A percentile compares a stretch with the other conserved stretches of the same genome.
Conservation (phyloP, 495 filamentous ascomycete species). For the Schizothecium vesticola region DNA sequence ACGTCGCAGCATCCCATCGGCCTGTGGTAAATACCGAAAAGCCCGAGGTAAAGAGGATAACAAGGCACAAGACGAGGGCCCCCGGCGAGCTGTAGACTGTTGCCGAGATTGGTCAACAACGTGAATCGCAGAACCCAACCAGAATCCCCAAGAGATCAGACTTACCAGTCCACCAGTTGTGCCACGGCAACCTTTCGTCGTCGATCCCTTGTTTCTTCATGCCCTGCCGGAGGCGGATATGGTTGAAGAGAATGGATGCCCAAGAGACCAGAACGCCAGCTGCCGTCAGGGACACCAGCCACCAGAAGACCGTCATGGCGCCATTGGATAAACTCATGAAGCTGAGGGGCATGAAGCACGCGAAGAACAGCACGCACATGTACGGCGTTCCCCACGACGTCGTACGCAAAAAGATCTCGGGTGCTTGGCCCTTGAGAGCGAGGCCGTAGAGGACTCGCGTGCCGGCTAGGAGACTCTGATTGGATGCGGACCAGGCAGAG, state of each 20-base stretch:
- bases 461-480: slow-evolving; percentile 57
- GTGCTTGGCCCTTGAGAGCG: slow-evolving; percentile 54
- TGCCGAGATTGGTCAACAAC: neutral
- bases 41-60: slow-evolving; percentile 44
- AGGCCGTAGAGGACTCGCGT: slow-evolving; percentile 59
- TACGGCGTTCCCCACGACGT: slow-evolving; percentile 59
- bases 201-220: slow-evolving; percentile 40
- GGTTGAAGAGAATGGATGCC: slow-evolving; percentile 43
- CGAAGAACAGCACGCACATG: slow-evolving; percentile 49
- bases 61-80: slow-evolving; percentile 40
- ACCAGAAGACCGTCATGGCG: slow-evolving; percentile 57
- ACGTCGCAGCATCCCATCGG: slow-evolving; percentile 42
- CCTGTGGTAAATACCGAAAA: slow-evolving; percentile 45
- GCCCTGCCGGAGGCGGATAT: slow-evolving; percentile 41
- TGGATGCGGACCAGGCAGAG: slow-evolving; percentile 65
- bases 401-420: slow-evolving; percentile 52
- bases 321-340: slow-evolving; percentile 53
- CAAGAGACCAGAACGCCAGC: slow-evolving; percentile 53
- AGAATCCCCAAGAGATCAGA: neutral
- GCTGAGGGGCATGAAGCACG: slow-evolving; percentile 50
- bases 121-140: neutral
- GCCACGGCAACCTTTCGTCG: slow-evolving; percentile 36
- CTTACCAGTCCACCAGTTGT: slow-evolving; percentile 39
- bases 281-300: slow-evolving; percentile 54
- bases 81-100: slow-evolving; percentile 31